Conservation (phyloP, 306 rosid species). For the Ormosia semicastrata region DNA sequence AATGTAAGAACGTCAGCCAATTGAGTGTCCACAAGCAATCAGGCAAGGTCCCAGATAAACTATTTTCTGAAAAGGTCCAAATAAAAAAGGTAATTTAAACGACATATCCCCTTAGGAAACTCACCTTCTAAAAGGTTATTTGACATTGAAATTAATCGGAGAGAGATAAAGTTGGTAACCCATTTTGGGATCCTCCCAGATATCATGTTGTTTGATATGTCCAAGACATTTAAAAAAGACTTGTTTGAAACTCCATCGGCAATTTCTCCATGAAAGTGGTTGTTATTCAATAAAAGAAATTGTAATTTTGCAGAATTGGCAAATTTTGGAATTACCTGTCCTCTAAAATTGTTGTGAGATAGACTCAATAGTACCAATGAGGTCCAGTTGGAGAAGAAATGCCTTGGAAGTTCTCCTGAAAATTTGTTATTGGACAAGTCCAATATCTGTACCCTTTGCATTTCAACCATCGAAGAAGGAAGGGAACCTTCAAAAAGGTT, state of each 20-base stretch:
- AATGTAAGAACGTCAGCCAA: not conserved
- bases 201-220: not conserved
- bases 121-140: not conserved
- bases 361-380: not conserved
- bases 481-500: not conserved
- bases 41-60: not conserved
- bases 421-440: conserved; percentile 1
- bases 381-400: not conserved
- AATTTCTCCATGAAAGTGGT: not conserved
- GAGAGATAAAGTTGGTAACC: not conserved
- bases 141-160: not conserved
- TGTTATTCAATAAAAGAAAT: not conserved
- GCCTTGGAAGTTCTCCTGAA: not conserved
- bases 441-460: not conserved
- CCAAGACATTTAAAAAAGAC: not conserved
- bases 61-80: not conserved
- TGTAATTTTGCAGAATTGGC: not conserved
- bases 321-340: not conserved
- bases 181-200: not conserved
- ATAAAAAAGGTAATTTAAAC: no score
- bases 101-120: not conserved
- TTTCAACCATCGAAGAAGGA: not conserved
- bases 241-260: not conserved
- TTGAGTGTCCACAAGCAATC: not conserved
- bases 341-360: not conserved